Conservation (phyloP, 495 filamentous ascomycete genomes). For the Penicillium pulvis region DNA sequence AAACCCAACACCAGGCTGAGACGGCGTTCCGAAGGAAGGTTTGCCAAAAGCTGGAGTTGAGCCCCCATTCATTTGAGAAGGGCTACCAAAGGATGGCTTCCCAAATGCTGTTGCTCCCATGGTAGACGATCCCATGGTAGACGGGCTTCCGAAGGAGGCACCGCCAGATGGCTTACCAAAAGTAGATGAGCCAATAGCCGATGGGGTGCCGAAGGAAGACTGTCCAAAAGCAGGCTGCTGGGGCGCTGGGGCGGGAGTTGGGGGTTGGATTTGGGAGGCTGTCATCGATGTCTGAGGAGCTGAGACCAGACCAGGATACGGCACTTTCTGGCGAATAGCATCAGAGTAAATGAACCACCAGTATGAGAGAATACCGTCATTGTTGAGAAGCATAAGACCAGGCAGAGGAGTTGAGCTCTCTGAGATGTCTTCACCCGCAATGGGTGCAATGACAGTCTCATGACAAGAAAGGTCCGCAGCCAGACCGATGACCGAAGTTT, state of each 20-base stretch:
- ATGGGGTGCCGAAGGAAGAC: conserved; percentile 41
- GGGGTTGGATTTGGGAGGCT: conserved; percentile 15
- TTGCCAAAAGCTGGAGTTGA: conserved; percentile 50
- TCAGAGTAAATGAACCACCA: conserved; percentile 95
- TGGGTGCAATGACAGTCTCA: conserved; percentile 76
- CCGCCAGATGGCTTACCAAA: conserved; percentile 33
- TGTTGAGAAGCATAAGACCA: conserved; percentile 80
- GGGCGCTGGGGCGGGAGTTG: conserved; percentile 19
- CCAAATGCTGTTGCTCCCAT: conserved; percentile 43
- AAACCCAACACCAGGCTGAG: conserved; percentile 34
- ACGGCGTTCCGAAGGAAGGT: conserved; percentile 34
- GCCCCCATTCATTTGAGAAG: conserved; percentile 28
- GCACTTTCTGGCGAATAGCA: conserved; percentile 69
- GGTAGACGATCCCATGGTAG: conserved; percentile 33
- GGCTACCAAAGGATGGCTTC: conserved; percentile 30
- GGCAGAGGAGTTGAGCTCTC: conserved; percentile 83
- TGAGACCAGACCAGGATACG: conserved; percentile 67
- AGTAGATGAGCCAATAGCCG: conserved; percentile 38
- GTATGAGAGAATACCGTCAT: conserved; percentile 78
- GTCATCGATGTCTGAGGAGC: conserved; percentile 29
- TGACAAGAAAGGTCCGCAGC: conserved; percentile 80
- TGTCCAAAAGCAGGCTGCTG: conserved; percentile 43
- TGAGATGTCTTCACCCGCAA: conserved; percentile 72
- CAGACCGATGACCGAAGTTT: conserved; percentile 79
- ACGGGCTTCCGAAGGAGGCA: conserved; percentile 41